These are phyloP conservation scores for Candida tibetensis DNA, from an alignment of 805 yeast species.

Conservation along the genomic window DNA sequence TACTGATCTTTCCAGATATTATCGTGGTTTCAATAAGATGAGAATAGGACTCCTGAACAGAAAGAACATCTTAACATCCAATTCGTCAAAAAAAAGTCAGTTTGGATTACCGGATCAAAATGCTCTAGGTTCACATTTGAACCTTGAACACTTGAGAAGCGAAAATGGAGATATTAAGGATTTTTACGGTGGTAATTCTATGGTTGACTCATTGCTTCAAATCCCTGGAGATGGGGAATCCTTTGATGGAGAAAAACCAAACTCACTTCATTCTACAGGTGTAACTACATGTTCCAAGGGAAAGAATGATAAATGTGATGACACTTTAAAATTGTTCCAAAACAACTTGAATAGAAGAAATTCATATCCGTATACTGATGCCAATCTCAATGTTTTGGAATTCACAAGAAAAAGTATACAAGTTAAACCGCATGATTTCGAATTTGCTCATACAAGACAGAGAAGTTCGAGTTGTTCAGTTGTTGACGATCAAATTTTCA, in stretches of 20 bases:
- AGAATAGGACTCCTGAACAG: conserved; percentile 32
- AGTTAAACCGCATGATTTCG: conserved; percentile 6
- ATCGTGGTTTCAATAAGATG: conserved; percentile 36
- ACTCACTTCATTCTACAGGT: conserved; percentile 2
- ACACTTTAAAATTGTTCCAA: conserved; percentile 12
- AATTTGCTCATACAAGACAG: conserved; percentile 3
- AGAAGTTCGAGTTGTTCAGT: conserved; percentile 25
- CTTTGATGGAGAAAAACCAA: not conserved
- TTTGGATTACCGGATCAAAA: not conserved
- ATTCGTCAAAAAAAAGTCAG: not conserved
- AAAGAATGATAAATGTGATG: not conserved
- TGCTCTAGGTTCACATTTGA: not conserved
- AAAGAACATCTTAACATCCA: conserved; percentile 1
- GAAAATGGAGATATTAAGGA: not conserved
- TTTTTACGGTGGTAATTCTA: not conserved
- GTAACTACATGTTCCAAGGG: conserved; percentile 1
- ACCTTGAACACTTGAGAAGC: no score
- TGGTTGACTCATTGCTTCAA: conserved; percentile 16
- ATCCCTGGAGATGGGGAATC: conserved; percentile 10
- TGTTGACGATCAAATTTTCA: not conserved
- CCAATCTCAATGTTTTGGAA: conserved; percentile 21
- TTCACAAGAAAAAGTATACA: conserved; percentile 10
- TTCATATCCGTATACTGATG: conserved; percentile 30
- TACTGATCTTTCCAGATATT: conserved; percentile 23
- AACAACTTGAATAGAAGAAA: conserved; percentile 29